Base-by-base conservation (phyloP, 176 grass and related monocot species). In the Luzula sylvatica region DNA sequence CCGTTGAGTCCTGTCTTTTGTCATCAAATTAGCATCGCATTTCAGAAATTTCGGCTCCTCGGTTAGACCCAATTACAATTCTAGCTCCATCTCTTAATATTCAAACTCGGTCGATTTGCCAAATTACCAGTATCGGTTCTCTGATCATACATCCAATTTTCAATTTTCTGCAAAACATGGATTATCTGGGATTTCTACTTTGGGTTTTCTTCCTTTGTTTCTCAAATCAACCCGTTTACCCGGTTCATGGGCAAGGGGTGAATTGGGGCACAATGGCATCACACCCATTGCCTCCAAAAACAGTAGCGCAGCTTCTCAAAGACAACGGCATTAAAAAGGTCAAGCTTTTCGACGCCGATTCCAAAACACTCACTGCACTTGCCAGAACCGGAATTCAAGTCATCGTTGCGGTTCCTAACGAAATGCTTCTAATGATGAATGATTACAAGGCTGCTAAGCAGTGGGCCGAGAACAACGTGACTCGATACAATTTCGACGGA, bases 241-340 rank as follows among this genome's bases (percentile, higher is more conserved):
- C 9, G 1, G 9, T 35, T 35, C 30, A 35, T 1, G 79, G 61
- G 26, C 84, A 83, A 20, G 84, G 84, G 26, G 71, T 88, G 73
- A 88, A 88, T 78, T 88, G 84, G 84, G 84, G 84, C 39, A 88
- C 84, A 21, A 68, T 75, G 71, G 84, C 79, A 55, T 64, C 78
- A 55, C 79, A 83, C 78, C 70, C 2, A 62, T 75, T 88, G 50
- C 84, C 84, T 4, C 39, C 84, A 9, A 17, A 44, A 46, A 51
- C 39, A 46, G 72, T 81, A 43, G 82, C 69, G 35, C 82, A 29
- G 57, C 55, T 87, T 56, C 72, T 87, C 43, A 38, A 76, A 52
- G 75, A 79, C 61, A 86, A 86, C 60, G 76, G 72, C 23, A 76
- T 87, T 60, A 59, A 32, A 22, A 87, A 76, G 67, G 82, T 81